Percentiles rank a stretch among this genome's conserved stretches.
Conservation (phyloP, 1,284 basidiomycete species). For the Rhodotorula sp. region DNA sequence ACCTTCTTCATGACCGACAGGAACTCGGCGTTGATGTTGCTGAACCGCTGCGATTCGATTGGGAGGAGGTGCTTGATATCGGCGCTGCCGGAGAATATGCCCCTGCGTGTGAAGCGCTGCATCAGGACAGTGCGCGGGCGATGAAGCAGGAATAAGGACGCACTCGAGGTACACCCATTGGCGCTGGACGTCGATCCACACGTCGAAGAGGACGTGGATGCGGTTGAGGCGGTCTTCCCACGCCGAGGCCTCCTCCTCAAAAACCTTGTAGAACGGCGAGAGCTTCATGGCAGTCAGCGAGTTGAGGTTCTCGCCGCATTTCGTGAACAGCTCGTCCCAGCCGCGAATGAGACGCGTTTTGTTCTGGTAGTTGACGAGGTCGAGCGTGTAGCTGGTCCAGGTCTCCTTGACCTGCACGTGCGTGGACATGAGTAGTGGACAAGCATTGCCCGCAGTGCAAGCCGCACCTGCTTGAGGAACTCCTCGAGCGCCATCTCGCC, state of each 20-base stretch:
- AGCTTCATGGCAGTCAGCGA: conserved; percentile 95
- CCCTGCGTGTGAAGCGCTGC: conserved; percentile 49
- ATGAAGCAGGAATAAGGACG: not conserved
- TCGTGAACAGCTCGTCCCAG: conserved; percentile 97
- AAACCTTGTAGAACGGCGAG: conserved; percentile 89
- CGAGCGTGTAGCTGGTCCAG: conserved; percentile 94
- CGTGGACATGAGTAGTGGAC: not conserved
- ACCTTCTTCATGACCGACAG: conserved; percentile 99
- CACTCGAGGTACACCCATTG: conserved; percentile 98
- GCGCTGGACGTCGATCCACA: conserved; percentile 99
- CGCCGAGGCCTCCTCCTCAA: conserved; percentile 53
- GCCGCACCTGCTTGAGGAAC: conserved; percentile 58
- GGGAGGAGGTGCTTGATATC: conserved; percentile 98
- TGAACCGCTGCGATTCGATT: conserved; percentile 93
- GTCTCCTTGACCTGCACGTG: conserved; percentile 80
- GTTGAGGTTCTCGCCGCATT: conserved; percentile 94
- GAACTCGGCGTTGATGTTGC: conserved; percentile 99
- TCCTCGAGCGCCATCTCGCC: conserved; percentile 68
- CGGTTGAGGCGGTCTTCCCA: conserved; percentile 75
- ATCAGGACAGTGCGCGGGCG: not conserved
- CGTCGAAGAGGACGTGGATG: conserved; percentile 93
- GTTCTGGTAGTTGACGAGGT: conserved; percentile 97
- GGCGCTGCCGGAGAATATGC: conserved; percentile 98
- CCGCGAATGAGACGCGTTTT: conserved; percentile 94
- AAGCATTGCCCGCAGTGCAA: too few species aligned